A percentile compares a stretch with the other conserved stretches of the same genome.
Conservation (phyloP, 192 early-diverging fungal species). For the Hyaloraphidium curvatum region DNA sequence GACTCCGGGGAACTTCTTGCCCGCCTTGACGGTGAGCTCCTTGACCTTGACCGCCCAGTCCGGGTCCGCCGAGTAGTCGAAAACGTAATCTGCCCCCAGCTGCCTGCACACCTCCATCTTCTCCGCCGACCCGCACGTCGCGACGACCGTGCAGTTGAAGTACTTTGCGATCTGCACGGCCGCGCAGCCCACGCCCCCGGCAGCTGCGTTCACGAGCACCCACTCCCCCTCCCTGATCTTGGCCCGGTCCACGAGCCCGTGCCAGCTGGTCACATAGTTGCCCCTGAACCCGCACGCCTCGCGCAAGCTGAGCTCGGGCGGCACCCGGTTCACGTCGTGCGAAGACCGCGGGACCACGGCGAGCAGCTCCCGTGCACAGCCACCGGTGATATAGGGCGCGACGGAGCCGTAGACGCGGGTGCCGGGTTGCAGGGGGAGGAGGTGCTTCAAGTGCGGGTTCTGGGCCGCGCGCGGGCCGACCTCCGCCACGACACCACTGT, state of each 20-base stretch:
- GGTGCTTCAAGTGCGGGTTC: too few relatives aligned
- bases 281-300: not conserved
- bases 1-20: not conserved
- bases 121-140: not conserved
- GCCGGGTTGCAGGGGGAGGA: too few relatives aligned
- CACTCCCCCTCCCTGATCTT: not conserved
- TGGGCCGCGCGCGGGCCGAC: not conserved
- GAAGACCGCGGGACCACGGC: too few relatives aligned
- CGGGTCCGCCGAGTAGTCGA: not conserved
- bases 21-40: not conserved
- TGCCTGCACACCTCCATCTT: not conserved
- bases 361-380: too few relatives aligned
- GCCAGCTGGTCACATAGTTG: not conserved
- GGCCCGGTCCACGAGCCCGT: not conserved
- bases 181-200: not conserved
- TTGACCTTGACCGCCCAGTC: not conserved
- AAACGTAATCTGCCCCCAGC: not conserved
- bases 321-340: too few relatives aligned
- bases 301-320: not conserved
- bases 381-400: too few relatives aligned
- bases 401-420: too few relatives aligned
- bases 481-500: not conserved
- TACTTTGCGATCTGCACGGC: conserved; percentile 1
- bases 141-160: not conserved
- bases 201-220: conserved; percentile 2